Evolutionary conservation across 2,329 filamentous ascomycete species (phyloP).

Genomic region (Botrytis squamosa): DNA sequence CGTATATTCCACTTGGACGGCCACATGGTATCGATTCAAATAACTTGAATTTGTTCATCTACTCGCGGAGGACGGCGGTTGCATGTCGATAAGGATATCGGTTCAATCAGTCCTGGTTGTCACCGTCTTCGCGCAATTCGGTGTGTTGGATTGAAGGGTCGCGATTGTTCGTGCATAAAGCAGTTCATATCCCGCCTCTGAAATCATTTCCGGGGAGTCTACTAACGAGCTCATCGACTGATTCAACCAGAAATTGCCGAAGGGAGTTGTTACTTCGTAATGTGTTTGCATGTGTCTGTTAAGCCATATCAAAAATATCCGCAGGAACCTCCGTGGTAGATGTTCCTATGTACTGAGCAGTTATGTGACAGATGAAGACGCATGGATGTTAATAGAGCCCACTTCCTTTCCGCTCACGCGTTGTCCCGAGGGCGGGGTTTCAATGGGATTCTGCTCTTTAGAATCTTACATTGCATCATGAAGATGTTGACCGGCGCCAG

Average conservation of each 20-base stretch:
- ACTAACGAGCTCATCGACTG: not conserved
- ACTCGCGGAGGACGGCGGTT: slow-evolving; percentile 20
- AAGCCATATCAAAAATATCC: not conserved
- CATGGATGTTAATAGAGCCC: not conserved
- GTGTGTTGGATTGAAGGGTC: slow-evolving; percentile 17
- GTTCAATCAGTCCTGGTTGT: slow-evolving; percentile 16
- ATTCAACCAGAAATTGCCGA: not conserved
- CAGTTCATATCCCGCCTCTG: slow-evolving; percentile 17
- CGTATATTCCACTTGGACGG: not conserved
- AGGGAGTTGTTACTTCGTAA: not conserved
- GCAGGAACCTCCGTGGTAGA: not conserved
- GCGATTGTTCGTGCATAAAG: slow-evolving; percentile 11
- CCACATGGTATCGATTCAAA: slow-evolving; percentile 25
- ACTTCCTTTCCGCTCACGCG: not conserved
- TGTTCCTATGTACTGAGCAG: not conserved
- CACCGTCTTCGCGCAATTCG: not conserved
- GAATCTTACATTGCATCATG: not conserved
- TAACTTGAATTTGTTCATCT: slow-evolving; percentile 21
- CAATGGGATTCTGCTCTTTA: not conserved
- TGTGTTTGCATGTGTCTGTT: not conserved
- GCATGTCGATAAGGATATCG: slow-evolving; percentile 17
- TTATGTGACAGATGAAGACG: not conserved
- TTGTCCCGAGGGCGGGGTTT: not conserved
- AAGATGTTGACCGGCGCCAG: not conserved
- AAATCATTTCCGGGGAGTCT: not conserved